These are phyloP conservation scores for Aspergillus calidoustus DNA, from an alignment of 2,329 filamentous ascomycete species.

Conservation along the genomic window DNA sequence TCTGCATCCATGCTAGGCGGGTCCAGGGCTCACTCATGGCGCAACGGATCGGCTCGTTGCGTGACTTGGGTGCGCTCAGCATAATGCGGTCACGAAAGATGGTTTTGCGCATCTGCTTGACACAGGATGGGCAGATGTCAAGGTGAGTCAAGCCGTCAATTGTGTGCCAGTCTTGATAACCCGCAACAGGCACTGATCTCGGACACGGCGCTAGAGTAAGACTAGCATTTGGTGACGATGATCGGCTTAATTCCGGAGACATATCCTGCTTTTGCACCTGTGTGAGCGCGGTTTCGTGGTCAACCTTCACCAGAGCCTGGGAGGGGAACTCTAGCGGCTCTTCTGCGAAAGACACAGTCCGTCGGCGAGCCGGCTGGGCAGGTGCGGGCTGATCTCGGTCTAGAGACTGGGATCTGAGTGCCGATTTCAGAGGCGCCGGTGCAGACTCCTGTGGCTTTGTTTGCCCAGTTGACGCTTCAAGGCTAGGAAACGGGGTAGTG, in stretches of 20 bases:
- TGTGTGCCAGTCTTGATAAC: conserved; percentile 79
- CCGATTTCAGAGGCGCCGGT: conserved; percentile 2
- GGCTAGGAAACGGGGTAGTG: background rate
- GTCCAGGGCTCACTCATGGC: conserved; percentile 84
- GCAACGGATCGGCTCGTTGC: conserved; percentile 67
- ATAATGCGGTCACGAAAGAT: conserved; percentile 71
- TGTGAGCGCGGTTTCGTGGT: conserved; percentile 13
- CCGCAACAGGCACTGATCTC: conserved; percentile 64
- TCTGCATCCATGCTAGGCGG: conserved; percentile 81
- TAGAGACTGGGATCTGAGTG: conserved; percentile 16
- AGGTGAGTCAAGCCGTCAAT: conserved; percentile 72
- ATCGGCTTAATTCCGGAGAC: conserved; percentile 22
- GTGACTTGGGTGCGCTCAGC: conserved; percentile 61
- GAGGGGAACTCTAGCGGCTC: conserved; percentile 17
- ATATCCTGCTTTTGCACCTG: conserved; percentile 19
- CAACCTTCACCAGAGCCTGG: conserved; percentile 11
- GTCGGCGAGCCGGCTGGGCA: conserved; percentile 16
- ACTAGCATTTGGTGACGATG: conserved; percentile 23
- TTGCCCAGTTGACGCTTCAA: background rate
- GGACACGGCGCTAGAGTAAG: conserved; percentile 69
- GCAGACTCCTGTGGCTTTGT: background rate
- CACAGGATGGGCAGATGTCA: conserved; percentile 83
- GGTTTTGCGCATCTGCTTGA: conserved; percentile 70
- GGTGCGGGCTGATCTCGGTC: conserved; percentile 17
- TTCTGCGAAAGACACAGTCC: conserved; percentile 27